These are phyloP conservation scores for Ogataea ramenticola DNA, from an alignment of 805 yeast genomes.

Conservation along the genomic window DNA sequence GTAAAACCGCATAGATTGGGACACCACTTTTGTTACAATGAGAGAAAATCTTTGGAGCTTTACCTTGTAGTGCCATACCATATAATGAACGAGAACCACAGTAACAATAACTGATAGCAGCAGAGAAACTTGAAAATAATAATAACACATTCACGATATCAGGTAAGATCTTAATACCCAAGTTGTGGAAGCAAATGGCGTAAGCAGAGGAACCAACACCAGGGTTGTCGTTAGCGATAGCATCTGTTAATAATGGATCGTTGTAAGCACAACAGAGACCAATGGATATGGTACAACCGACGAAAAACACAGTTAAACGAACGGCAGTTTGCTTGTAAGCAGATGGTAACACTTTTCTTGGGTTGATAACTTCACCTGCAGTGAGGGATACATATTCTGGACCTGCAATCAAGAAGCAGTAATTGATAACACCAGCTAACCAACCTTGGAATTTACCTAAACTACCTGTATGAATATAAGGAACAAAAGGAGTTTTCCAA, in stretches of 20 bases:
- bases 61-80: slow-evolving; percentile 39
- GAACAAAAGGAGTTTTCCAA: slow-evolving; percentile 27
- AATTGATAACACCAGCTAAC: slow-evolving; percentile 33
- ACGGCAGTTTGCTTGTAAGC: slow-evolving; percentile 41
- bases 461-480: slow-evolving; percentile 31
- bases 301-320: slow-evolving; percentile 36
- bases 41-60: slow-evolving; percentile 36
- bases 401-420: slow-evolving; percentile 39
- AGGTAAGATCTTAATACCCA: slow-evolving; percentile 35
- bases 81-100: slow-evolving; percentile 41
- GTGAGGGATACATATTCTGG: slow-evolving; percentile 43
- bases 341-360: slow-evolving; percentile 38
- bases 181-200: slow-evolving; percentile 40
- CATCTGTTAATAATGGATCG: slow-evolving; percentile 29
- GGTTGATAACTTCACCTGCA: slow-evolving; percentile 42
- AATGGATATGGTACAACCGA: slow-evolving; percentile 41
- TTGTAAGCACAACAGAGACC: slow-evolving; percentile 38
- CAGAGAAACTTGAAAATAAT: slow-evolving; percentile 38
- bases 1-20: slow-evolving; percentile 37
- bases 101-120: slow-evolving; percentile 41
- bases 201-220: slow-evolving; percentile 45
- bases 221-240: slow-evolving; percentile 27
- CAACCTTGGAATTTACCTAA: slow-evolving; percentile 41
- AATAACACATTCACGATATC: slow-evolving; percentile 37
- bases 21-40: slow-evolving; percentile 40